Evolutionary conservation across 768 basidiomycete species (phyloP), one percentile per base, ranked within the genome.

Genomic region (Russula earlei): DNA sequence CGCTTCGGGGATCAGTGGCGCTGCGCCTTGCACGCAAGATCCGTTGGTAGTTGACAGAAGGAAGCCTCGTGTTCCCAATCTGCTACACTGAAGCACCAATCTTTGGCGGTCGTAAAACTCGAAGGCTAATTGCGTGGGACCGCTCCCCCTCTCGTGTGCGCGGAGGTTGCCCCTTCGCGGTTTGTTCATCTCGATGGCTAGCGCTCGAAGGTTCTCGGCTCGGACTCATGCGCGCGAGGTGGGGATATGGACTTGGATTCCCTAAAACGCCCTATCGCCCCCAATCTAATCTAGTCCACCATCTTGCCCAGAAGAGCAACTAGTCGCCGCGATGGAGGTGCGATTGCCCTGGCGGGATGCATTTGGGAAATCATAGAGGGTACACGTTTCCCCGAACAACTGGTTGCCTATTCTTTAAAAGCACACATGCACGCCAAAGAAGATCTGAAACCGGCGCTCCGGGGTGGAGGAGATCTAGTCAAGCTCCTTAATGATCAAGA

Each of bases 1-100:
- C 40, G 6, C 45, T 47, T 52, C 29, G 17, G 50, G 51, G 38
- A 40, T 57, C 50, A 22, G 56, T 57, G 56, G 56, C 56, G 56
- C 56, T 48, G 38, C 51, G 51, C 51, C 45, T 57, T 46, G 45
- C 38, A 41, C 22, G 22, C 47, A 49, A 56, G 56, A 52, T 52
- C 56, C 56, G 56, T 45, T 44, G 38, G 56, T 36, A 33, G 50
- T 46, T 52, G 44, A 25, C 29, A n/a, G 56, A 52, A 34, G 51
- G 40, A 52, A 34, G 45, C 31, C 45, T 37, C 41, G 24, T 37
- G 44, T 31, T 43, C 33, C 17, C 44, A 19, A 20, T 27, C 24
- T 43, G 24, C 24, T 5, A 24, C 19, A n/a, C n/a, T 50, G 43
- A 33, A 37, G 22, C 31, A 52, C 47, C 15, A 29, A 41, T 47